Conservation (phyloP, 2,329 filamentous ascomycete genomes). For the Acephala macrosclerotiorum region DNA sequence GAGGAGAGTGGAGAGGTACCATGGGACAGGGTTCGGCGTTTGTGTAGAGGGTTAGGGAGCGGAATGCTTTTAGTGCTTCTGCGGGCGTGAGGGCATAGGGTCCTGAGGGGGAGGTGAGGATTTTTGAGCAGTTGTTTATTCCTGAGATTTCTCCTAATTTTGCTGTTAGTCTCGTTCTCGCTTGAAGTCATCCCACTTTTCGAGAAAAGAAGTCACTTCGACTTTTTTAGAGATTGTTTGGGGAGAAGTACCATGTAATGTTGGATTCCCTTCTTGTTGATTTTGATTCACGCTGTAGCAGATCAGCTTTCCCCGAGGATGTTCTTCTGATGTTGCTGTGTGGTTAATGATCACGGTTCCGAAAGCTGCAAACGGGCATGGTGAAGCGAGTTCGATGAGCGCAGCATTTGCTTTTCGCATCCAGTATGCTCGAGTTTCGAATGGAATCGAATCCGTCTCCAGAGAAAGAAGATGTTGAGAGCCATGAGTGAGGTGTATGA, state of each 20-base stretch:
- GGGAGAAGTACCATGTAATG: slow-evolving; percentile 54
- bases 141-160: slow-evolving; percentile 58
- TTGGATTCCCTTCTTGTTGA: slow-evolving; percentile 55
- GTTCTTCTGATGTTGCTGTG: slow-evolving; percentile 43
- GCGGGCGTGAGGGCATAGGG: slow-evolving; percentile 51
- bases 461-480: slow-evolving; percentile 2
- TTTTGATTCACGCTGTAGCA: slow-evolving; percentile 59
- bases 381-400: slow-evolving; percentile 49
- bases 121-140: slow-evolving; percentile 59
- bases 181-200: neutral
- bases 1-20: slow-evolving; percentile 35
- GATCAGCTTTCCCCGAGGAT: slow-evolving; percentile 52
- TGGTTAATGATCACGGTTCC: slow-evolving; percentile 64
- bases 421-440: slow-evolving; percentile 54
- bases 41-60: slow-evolving; percentile 59
- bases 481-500: slow-evolving; percentile 34
- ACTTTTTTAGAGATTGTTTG: no score
- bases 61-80: slow-evolving; percentile 54
- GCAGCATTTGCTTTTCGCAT: slow-evolving; percentile 58
- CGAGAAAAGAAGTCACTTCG: neutral
- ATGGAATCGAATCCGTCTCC: slow-evolving; percentile 42
- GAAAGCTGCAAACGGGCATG: slow-evolving; percentile 62
- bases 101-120: slow-evolving; percentile 55
- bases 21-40: slow-evolving; percentile 65
- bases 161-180: neutral